These are phyloP conservation scores for Luffa aegyptiaca DNA, from an alignment of 306 rosid genomes.

Conservation along the genomic window DNA sequence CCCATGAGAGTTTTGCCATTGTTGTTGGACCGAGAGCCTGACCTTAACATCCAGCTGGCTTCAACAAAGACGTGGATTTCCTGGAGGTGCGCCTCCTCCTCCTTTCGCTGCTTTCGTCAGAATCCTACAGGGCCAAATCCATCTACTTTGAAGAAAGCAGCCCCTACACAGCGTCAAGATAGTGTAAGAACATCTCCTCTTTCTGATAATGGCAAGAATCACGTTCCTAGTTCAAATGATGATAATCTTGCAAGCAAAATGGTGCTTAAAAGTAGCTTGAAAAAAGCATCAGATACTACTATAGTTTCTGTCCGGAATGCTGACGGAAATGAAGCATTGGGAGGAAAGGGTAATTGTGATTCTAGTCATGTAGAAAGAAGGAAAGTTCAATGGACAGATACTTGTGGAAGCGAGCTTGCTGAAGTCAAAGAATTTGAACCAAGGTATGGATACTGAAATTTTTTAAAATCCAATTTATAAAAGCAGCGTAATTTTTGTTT, in stretches of 20 bases:
- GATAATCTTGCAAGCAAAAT: constrained; percentile 30
- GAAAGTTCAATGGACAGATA: constrained; percentile 94
- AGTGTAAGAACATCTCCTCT: constrained; percentile 38
- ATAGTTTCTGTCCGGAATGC: constrained; percentile 33
- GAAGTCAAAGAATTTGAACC: constrained; percentile 88
- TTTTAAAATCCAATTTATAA: not conserved
- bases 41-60: constrained; percentile 94
- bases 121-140: constrained; percentile 68
- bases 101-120: constrained; percentile 93
- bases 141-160: constrained; percentile 79
- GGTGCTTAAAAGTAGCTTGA: constrained; percentile 76
- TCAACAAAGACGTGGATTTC: constrained; percentile 62
- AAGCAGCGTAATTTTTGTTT: not conserved
- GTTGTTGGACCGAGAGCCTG: constrained; percentile 88
- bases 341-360: constrained; percentile 26
- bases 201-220: constrained; percentile 48
- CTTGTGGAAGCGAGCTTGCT: constrained; percentile 75
- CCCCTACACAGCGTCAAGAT: constrained; percentile 74
- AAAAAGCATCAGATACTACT: constrained; percentile 32
- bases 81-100: constrained; percentile 90
- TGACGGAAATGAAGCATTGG: constrained; percentile 30
- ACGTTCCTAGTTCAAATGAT: constrained; percentile 26
- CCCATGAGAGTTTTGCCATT: constrained; percentile 99
- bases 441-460: constrained; percentile 34
- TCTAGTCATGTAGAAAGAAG: constrained; percentile 49